Evolutionary conservation across 1,284 basidiomycete species (phyloP), one percentile per base, ranked within the genome.

Genomic region (Ceratobasidium sp.): DNA sequence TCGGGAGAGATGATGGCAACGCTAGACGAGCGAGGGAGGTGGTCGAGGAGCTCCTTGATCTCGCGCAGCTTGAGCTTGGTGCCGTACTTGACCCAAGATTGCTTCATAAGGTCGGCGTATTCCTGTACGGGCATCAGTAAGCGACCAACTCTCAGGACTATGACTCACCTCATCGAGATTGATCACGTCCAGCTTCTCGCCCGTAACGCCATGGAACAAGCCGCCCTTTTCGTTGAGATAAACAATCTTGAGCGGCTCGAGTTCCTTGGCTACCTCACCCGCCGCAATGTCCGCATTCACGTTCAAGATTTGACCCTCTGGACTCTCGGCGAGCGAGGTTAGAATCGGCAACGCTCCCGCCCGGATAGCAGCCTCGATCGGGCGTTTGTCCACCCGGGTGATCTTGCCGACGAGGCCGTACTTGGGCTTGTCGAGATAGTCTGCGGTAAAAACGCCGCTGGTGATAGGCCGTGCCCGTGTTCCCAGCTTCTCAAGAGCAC

Each of bases 41-140:
- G 94, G 85, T 99, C 98, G 76, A 99, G 91, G 64, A 99, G 92
- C 84, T 99, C 97, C 87, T 99, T 99, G 90, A 99, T 99, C 86
- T 99, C 97, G 81, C 97, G 94, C 71, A 99, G 90, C 88, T 99
- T 99, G 86, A 99, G 94, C 87, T 99, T 99, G 82, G 98, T 99
- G 81, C 97, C 97, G 84, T 93, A 99, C 86, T 98, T 98, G 87
- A 99, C 97, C 97, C 98, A 99, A n/a, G 96, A 91, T 87, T 99
- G 93, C 84, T 97, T 98, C 96, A 99, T 96, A 79, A 99, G 91
- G 56, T 90, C 90, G 81, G 98, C 95, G 86, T 98, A 99, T 87
- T 99, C 97, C 93, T 95, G 82, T 26, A 78, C 74, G 46, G 65
- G 54, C 56, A 77, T 67, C 6, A 75, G 74, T 42, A 73, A 44